Percentiles rank a stretch among this genome's conserved stretches.
phyloP scores from a whole-genome alignment of 805 yeast species.

The Starmera pachycereana region DNA sequence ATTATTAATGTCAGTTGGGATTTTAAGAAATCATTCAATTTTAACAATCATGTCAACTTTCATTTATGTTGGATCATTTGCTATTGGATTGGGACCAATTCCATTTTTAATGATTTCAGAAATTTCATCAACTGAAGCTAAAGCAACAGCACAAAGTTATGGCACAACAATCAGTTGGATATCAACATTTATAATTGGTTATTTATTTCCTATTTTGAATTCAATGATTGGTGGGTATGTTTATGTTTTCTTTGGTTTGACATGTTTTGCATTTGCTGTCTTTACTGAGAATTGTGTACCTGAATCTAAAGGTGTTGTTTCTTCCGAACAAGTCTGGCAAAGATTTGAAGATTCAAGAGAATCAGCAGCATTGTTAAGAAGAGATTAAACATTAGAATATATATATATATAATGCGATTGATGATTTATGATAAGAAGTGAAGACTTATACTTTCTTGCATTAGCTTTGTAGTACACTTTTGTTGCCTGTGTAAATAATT shows the following conservation, averaged over 20 bases:
- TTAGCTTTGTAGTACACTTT: too few species aligned
- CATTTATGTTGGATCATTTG: slow-evolving; percentile 73
- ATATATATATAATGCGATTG: too few species aligned
- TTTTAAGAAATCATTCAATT: slow-evolving; percentile 33
- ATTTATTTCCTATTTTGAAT: slow-evolving; percentile 66
- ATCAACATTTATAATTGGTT: slow-evolving; percentile 77
- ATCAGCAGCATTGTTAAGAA: too few species aligned
- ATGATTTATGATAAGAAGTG: too few species aligned
- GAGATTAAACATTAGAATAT: too few species aligned
- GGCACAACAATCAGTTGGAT: slow-evolving; percentile 90
- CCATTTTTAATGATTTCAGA: slow-evolving; percentile 87
- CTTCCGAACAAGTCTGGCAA: slow-evolving; percentile 62
- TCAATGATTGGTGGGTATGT: slow-evolving; percentile 64
- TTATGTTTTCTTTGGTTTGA: slow-evolving; percentile 58
- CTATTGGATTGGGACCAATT: slow-evolving; percentile 90
- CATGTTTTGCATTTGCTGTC: slow-evolving; percentile 38
- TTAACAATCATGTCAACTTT: slow-evolving; percentile 57
- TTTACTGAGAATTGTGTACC: slow-evolving; percentile 48
- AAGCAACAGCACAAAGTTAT: slow-evolving; percentile 83
- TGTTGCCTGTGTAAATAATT: too few species aligned
- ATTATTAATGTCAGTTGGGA: slow-evolving; percentile 55
- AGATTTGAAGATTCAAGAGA: slow-evolving; percentile 9
- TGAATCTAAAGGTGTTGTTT: slow-evolving; percentile 59
- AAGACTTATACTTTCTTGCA: too few species aligned
- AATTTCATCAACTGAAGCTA: slow-evolving; percentile 72